phyloP scores from a whole-genome alignment of 805 yeast species.

The Barnettozyma siamensis region DNA sequence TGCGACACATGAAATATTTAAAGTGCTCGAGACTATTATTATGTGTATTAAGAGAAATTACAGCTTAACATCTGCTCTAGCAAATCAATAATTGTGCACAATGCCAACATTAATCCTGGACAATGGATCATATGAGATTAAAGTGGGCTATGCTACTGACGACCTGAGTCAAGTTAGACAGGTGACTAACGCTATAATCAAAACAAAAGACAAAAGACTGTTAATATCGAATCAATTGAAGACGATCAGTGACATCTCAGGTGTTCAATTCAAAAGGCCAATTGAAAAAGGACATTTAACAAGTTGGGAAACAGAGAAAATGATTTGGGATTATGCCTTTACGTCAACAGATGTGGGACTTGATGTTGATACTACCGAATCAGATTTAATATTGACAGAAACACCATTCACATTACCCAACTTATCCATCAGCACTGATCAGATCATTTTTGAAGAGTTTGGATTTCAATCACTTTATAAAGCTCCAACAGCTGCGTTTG shows the following conservation, averaged over 20 bases:
- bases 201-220: slow-evolving; percentile 68
- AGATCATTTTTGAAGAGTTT: slow-evolving; percentile 89
- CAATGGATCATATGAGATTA: slow-evolving; percentile 84
- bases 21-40: too few relatives aligned
- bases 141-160: slow-evolving; percentile 45
- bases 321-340: slow-evolving; percentile 77
- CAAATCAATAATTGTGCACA: too few relatives aligned
- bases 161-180: slow-evolving; percentile 35
- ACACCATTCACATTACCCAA: slow-evolving; percentile 78
- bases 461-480: slow-evolving; percentile 70
- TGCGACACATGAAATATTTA: too few relatives aligned
- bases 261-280: slow-evolving; percentile 72
- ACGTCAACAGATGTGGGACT: slow-evolving; percentile 31
- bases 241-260: slow-evolving; percentile 65
- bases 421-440: slow-evolving; percentile 80
- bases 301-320: slow-evolving; percentile 87
- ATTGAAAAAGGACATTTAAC: slow-evolving; percentile 82
- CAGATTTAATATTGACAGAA: slow-evolving; percentile 69
- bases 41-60: too few relatives aligned
- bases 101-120: slow-evolving; percentile 56
- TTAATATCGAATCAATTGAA: slow-evolving; percentile 68
- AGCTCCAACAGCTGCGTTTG: slow-evolving; percentile 52
- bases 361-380: slow-evolving; percentile 40
- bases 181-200: slow-evolving; percentile 64
- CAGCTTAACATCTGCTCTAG: too few relatives aligned